These are phyloP conservation scores for Lactarius akahatsu DNA, from an alignment of 768 basidiomycete species.

Conservation along the genomic window DNA sequence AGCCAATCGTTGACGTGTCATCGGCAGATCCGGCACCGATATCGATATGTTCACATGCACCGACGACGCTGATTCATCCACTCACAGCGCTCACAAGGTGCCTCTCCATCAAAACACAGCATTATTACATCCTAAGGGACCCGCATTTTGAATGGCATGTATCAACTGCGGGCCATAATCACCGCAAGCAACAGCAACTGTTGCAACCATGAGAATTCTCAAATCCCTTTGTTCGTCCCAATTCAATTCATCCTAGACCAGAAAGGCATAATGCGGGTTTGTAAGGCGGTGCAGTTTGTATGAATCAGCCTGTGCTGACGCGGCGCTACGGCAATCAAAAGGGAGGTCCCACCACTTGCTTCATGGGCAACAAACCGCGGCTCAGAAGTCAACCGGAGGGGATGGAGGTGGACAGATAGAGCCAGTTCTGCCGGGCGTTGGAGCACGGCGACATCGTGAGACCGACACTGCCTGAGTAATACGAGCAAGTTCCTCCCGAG, in stretches of 20 bases:
- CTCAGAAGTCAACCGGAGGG: neutral
- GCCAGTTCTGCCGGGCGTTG: neutral
- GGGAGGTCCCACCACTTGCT: neutral
- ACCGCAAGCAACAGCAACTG: neutral
- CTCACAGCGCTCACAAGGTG: slow-evolving; percentile 10
- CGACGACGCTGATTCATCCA: slow-evolving; percentile 9
- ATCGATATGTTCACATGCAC: slow-evolving; percentile 10
- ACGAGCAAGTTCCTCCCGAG: slow-evolving; percentile 9
- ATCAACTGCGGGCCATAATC: neutral
- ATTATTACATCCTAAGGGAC: slow-evolving; percentile 6
- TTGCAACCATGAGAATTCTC: neutral
- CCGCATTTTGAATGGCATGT: neutral
- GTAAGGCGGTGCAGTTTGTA: slow-evolving; percentile 1
- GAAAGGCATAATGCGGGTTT: slow-evolving; percentile 1
- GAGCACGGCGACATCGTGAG: neutral
- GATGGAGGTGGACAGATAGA: neutral
- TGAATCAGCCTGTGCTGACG: slow-evolving; percentile 18
- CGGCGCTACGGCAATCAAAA: slow-evolving; percentile 14
- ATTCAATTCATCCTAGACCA: neutral
- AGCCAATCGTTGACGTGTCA: slow-evolving; percentile 8
- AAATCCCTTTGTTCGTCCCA: neutral
- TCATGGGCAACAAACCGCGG: neutral
- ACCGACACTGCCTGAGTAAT: neutral
- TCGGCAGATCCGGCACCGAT: slow-evolving; percentile 15
- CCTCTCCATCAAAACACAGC: slow-evolving; percentile 11